Base-by-base conservation (phyloP, 768 basidiomycete genomes). In the Cystobasidium ongulense region DNA sequence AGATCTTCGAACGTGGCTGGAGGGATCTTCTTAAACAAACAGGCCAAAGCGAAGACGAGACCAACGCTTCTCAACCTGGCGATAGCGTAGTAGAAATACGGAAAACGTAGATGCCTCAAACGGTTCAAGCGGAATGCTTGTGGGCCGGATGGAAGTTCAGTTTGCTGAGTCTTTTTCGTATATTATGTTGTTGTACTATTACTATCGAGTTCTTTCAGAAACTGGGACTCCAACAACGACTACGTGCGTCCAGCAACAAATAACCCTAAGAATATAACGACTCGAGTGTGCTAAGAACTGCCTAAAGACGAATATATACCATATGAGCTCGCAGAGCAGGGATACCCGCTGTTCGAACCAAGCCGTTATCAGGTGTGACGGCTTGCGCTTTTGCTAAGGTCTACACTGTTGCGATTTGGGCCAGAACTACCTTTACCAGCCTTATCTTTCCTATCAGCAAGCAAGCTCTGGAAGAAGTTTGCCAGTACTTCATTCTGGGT, bases 401-500 rank as follows among this genome's bases (percentile, higher is more conserved):
- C 57, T 29, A 31, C 57, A 23, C 57, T 59, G 25, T 27, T 7
- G 8, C 57, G 57, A 29, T 59, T 59, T 11, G 63, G 36, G 18
- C 41, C 25, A 5, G 33, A 2, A 21, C 36, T 38, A 3, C 63
- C 38, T 64, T 38, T 43, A 13, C 63, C 63, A 36, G 63, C 25
- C 33, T 25, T 67, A 35, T 71, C 68, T 11, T 36, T 71, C 23
- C 68, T n/a, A n/a, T 35, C 68, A n/a, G 25, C 29, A 36, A 71
- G 68, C 21, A 71, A 41, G 39, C 68, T 71, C 54, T 71, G 68
- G 68, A 71, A 71, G 68, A 71, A 71, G 38, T 71, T 71, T 21
- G 68, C 68, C 7, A 71, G 53, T 21, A 71, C 68, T 43, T 71
- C 68, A 52, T 71, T 71, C 39, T 54, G 50, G 13, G 27, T 27